Percentiles rank a stretch among this genome's conserved stretches.
Evolutionary conservation across 768 basidiomycete species (phyloP).

Genomic region (Trametes coccinea): DNA sequence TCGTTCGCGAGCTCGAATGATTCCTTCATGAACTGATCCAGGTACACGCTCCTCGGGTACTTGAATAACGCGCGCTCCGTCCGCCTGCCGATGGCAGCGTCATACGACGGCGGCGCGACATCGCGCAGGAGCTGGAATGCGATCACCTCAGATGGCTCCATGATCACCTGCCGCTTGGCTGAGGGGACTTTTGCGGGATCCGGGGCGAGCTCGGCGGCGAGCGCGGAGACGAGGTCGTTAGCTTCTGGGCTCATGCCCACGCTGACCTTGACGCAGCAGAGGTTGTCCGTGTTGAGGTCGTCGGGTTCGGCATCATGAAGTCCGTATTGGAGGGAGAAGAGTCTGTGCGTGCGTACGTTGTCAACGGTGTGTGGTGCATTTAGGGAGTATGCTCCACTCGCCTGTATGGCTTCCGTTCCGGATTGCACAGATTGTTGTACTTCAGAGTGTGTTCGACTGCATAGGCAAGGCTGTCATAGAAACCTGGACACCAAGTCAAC

Average conservation of each 20-base stretch:
- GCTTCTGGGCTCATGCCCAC: slow-evolving; percentile 41
- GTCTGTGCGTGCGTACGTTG: slow-evolving; percentile 34
- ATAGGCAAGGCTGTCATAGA: slow-evolving; percentile 45
- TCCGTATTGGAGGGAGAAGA: slow-evolving; percentile 62
- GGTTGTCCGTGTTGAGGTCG: slow-evolving; percentile 32
- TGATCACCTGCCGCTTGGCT: slow-evolving; percentile 56
- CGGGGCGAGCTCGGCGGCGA: slow-evolving; percentile 43
- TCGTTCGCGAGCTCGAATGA: slow-evolving; percentile 48
- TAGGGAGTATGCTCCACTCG: slow-evolving; percentile 2
- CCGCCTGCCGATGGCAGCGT: slow-evolving; percentile 21
- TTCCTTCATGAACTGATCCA: slow-evolving; percentile 69
- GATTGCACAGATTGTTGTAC: slow-evolving; percentile 13
- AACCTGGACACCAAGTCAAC: slow-evolving; percentile 39
- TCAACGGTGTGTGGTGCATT: slow-evolving; percentile 3
- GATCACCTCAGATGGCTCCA: slow-evolving; percentile 62
- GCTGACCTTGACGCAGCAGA: slow-evolving; percentile 54
- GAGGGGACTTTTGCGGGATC: slow-evolving; percentile 27
- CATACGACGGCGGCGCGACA: slow-evolving; percentile 22
- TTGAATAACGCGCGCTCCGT: slow-evolving; percentile 42
- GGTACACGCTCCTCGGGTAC: slow-evolving; percentile 66
- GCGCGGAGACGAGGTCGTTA: slow-evolving; percentile 61
- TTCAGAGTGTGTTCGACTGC: slow-evolving; percentile 44
- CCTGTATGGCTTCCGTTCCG: slow-evolving; percentile 33
- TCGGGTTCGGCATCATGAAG: slow-evolving; percentile 40
- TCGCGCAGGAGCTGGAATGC: slow-evolving; percentile 51